These are phyloP conservation scores for Trichosporon faecale DNA, from an alignment of 1,284 basidiomycete species.

Conservation along the genomic window DNA sequence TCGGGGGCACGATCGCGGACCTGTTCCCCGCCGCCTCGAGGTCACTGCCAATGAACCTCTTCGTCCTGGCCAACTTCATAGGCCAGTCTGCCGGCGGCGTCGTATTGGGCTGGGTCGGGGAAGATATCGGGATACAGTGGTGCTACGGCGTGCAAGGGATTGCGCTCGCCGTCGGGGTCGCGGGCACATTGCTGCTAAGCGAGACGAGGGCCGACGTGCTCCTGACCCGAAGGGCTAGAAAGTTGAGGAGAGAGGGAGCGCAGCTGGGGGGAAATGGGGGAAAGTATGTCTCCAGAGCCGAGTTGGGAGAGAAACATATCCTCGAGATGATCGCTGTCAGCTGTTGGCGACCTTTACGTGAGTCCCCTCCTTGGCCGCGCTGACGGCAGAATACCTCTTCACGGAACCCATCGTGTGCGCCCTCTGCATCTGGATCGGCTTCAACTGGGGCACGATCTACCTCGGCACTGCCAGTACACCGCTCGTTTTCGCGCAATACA, in stretches of 20 bases:
- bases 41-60: constrained; percentile 52
- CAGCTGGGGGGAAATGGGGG: constrained; percentile 32
- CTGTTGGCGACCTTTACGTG: constrained; percentile 44
- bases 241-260: constrained; percentile 51
- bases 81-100: constrained; percentile 39
- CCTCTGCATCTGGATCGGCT: constrained; percentile 53
- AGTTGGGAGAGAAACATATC: constrained; percentile 42
- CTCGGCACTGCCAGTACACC: constrained; percentile 36
- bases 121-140: constrained; percentile 38
- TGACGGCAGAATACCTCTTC: constrained; percentile 46
- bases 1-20: constrained; percentile 50
- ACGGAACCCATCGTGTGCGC: constrained; percentile 55
- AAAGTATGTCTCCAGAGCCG: constrained; percentile 16
- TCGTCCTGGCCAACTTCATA: constrained; percentile 48
- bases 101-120: constrained; percentile 36
- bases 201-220: constrained; percentile 54
- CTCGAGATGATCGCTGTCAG: constrained; percentile 41
- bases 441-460: constrained; percentile 49
- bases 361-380: constrained; percentile 16
- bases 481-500: constrained; percentile 43
- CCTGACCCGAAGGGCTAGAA: constrained; percentile 47
- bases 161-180: constrained; percentile 30
- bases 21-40: constrained; percentile 44
- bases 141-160: constrained; percentile 44
- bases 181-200: constrained; percentile 42